phyloP scores from a whole-genome alignment of 2,329 filamentous ascomycete genomes.

The Sporothrix pallida region DNA sequence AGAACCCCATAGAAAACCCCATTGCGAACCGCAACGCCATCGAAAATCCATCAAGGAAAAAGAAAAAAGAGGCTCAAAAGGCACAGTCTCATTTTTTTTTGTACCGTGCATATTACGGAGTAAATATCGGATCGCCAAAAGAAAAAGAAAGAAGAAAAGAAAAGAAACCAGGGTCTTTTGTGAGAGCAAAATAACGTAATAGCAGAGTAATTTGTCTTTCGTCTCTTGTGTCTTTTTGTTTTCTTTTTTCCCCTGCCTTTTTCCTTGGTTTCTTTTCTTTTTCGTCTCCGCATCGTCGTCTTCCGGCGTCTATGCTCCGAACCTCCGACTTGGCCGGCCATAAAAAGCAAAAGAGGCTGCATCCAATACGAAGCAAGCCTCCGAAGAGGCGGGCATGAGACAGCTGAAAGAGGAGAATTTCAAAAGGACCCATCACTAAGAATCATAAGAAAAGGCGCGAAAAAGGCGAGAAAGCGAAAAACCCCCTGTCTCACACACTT shows the following conservation, averaged over 20 bases:
- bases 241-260: not conserved
- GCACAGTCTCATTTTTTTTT: not conserved
- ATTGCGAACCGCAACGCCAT: not conserved
- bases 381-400: not conserved
- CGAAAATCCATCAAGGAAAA: not conserved
- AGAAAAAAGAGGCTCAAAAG: not conserved
- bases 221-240: not conserved
- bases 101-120: not conserved
- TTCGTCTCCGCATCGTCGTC: not conserved
- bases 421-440: too few relatives aligned
- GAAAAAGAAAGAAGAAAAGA: not conserved
- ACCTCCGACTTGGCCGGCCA: not conserved
- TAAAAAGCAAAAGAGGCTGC: not conserved
- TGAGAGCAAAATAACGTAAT: not conserved
- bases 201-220: not conserved
- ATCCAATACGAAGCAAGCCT: not conserved
- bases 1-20: not conserved
- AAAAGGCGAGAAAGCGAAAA: not conserved
- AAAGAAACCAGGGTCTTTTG: not conserved
- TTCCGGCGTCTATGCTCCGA: not conserved
- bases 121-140: not conserved
- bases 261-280: not conserved
- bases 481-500: constrained; percentile 6
- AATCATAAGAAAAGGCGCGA: not conserved
- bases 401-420: not conserved